These are phyloP conservation scores for Pseudohyphozyma bogoriensis DNA, from an alignment of 768 basidiomycete genomes.

Conservation along the genomic window DNA sequence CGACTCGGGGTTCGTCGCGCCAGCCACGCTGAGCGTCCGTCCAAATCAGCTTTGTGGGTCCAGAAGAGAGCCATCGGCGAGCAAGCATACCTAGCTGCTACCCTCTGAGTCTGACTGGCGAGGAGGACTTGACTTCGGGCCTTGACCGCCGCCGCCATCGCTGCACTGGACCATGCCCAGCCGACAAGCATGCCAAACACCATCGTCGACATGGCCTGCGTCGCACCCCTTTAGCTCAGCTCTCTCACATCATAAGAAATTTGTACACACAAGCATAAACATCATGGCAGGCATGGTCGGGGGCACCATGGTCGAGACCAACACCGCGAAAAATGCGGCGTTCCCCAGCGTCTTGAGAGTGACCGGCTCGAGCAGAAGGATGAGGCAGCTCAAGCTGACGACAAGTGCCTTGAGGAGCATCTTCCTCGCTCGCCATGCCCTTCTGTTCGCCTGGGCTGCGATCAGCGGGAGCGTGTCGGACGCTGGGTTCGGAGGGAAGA, in stretches of 20 bases:
- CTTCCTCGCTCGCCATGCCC: conserved; percentile 12
- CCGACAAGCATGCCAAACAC: conserved; percentile 36
- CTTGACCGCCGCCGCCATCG: conserved; percentile 46
- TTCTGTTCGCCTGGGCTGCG: not conserved
- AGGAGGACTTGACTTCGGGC: conserved; percentile 36
- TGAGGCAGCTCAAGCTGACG: conserved; percentile 9
- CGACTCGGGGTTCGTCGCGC: conserved; percentile 34
- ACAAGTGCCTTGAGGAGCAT: not conserved
- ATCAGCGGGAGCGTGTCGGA: not conserved
- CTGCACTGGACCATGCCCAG: conserved; percentile 51
- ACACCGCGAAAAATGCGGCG: conserved; percentile 9
- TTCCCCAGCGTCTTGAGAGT: conserved; percentile 5
- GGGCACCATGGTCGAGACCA: conserved; percentile 17
- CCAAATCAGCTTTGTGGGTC: not conserved
- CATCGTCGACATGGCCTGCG: not conserved
- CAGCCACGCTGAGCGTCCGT: conserved; percentile 19
- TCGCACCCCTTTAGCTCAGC: not conserved
- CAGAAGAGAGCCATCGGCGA: not conserved
- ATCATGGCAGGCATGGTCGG: conserved; percentile 15
- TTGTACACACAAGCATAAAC: conserved; percentile 7
- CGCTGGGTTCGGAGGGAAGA: not conserved
- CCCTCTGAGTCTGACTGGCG: conserved; percentile 25
- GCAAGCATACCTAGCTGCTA: not conserved
- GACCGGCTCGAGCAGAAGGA: conserved; percentile 7
- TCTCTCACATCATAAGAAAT: not conserved